Evolutionary conservation across 495 filamentous ascomycete genomes (phyloP), one percentile per base, ranked within the genome.

Genomic region (Podospora appendiculata): DNA sequence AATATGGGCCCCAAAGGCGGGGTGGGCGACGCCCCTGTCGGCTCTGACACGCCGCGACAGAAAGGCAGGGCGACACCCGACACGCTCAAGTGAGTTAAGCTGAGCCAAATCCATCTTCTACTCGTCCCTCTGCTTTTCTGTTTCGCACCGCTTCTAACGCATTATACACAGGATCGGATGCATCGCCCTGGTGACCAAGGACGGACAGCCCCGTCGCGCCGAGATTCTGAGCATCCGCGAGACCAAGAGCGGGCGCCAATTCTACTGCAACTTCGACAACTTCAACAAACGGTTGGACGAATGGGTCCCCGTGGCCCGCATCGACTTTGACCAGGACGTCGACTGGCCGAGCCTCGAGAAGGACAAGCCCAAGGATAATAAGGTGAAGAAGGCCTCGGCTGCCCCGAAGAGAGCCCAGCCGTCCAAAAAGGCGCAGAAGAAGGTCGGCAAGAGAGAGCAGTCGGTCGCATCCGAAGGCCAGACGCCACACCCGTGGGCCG

Each of bases 241-340:
- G 46, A 84, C 87, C 8, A 92, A 93, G 59, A 89, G 87, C 57
- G 82, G 87, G 5, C 83, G 85, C 45, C 84, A 86, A 50, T 95
- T 90, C 64, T 96, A 96, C 64, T 92, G 95, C 59, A 95, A 98
- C 67, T 98, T 97, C 69, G 89, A 96, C 53, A 94, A 96, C 57
- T 98, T 96, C 81, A 98, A 98, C 74, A 98, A 98, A 64, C 93
- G 93, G 74, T 79, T 98, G 14, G 93, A 98, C 69, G 92, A 98
- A 79, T 97, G 94, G 94, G 80, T 97, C 41, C 75, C 84, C 1
- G 80, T 85, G 35, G 73, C 80, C 40, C 80, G 92, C 10, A 86
- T 98, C 56, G 89, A 97, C 63, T 84, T 97, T 45, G 67, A 67
- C 10, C 72, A 75, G 47, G 77, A 80, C 17, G 77, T 81, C 43